Conservation (phyloP, 768 basidiomycete genomes). For the Lepiota brunneoincarnata region DNA sequence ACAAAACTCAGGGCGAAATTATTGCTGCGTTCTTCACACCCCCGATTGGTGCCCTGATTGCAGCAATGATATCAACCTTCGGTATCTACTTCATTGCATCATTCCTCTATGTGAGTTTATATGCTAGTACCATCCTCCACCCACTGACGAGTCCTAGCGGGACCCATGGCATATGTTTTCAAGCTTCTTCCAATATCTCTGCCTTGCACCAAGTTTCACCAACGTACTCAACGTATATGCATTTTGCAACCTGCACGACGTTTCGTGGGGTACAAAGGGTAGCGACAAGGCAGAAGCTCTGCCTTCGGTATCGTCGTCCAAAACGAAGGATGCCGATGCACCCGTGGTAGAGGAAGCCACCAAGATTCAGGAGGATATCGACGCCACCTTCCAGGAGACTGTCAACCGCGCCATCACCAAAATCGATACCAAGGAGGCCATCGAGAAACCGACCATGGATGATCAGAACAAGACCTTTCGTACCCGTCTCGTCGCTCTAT, state of each 20-base stretch:
- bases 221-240: constrained; percentile 97
- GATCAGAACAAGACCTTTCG: constrained; percentile 93
- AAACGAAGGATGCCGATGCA: constrained; percentile 69
- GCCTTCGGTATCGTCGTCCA: constrained; percentile 85
- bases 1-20: constrained; percentile 47
- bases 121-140: neutral
- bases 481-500: constrained; percentile 78
- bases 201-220: constrained; percentile 88
- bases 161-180: constrained; percentile 99
- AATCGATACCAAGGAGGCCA: constrained; percentile 56
- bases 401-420: constrained; percentile 85
- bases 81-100: constrained; percentile 86
- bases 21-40: constrained; percentile 66
- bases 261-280: constrained; percentile 94
- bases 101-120: constrained; percentile 71
- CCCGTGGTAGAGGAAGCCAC: constrained; percentile 86
- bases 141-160: constrained; percentile 42
- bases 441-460: constrained; percentile 82
- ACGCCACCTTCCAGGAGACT: constrained; percentile 88
- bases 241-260: constrained; percentile 95
- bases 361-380: constrained; percentile 83
- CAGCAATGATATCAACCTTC: constrained; percentile 86
- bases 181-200: constrained; percentile 88
- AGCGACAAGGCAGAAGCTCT: constrained; percentile 92
- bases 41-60: constrained; percentile 78